These are phyloP conservation scores for Salix suchowensis DNA, from an alignment of 345 rosid genomes.

Conservation along the genomic window DNA sequence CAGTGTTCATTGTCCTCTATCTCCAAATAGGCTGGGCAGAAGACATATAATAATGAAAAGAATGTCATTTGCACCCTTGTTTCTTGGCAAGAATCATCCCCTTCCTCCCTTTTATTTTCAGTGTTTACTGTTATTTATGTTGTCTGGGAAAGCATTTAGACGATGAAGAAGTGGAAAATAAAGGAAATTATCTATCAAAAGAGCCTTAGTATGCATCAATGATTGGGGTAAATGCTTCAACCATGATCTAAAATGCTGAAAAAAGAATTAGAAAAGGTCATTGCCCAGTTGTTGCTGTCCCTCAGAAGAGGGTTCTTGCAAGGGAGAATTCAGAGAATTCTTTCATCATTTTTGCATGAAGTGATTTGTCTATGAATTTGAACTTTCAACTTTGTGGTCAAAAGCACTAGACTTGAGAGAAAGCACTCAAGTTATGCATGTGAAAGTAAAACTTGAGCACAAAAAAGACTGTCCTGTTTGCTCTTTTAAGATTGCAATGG, in stretches of 20 bases:
- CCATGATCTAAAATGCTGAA: not conserved
- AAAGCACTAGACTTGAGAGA: not conserved
- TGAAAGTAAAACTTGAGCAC: not conserved
- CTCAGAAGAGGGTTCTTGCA: not conserved
- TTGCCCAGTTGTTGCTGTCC: not conserved
- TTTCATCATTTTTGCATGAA: not conserved
- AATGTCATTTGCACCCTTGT: not conserved
- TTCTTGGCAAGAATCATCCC: not conserved
- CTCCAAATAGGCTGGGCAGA: conserved; percentile 8
- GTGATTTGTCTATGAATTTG: not conserved
- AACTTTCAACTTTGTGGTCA: not conserved
- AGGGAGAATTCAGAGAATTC: not conserved
- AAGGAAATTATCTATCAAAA: not conserved
- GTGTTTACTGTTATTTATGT: not conserved
- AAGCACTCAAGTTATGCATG: not conserved
- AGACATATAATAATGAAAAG: conserved; percentile 11
- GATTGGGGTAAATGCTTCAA: not conserved
- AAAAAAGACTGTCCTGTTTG: not conserved
- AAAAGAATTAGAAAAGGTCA: not conserved
- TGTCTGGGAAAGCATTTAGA: not conserved
- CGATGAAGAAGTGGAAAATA: not conserved
- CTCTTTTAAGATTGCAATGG: too few species aligned
- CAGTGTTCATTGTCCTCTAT: conserved; percentile 1
- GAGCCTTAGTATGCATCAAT: not conserved
- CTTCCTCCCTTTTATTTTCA: not conserved